A percentile compares a stretch with the other conserved stretches of the same genome.
Evolutionary conservation across 192 early-diverging fungal genomes (phyloP).

Genomic region (Physocladia obscura): DNA sequence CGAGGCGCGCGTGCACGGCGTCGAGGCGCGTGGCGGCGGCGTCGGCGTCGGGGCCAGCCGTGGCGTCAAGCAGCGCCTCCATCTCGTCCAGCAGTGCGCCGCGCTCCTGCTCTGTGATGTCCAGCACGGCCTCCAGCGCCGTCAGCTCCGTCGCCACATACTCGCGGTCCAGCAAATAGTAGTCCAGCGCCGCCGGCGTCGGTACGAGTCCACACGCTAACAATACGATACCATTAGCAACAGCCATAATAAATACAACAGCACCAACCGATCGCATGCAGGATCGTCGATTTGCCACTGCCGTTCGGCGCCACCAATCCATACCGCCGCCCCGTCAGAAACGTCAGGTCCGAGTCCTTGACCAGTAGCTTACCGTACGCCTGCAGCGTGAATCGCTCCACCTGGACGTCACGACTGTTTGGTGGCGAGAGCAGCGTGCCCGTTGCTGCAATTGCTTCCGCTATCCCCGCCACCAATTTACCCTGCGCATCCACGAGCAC

Average conservation of each 20-base stretch:
- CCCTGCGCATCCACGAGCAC: not conserved
- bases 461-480: not conserved
- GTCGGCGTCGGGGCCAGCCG: constrained; percentile 36
- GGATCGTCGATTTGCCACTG: constrained; percentile 84
- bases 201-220: constrained; percentile 88
- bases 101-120: constrained; percentile 77
- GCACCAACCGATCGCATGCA: constrained; percentile 88
- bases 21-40: constrained; percentile 78
- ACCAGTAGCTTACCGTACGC: constrained; percentile 80
- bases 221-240: too few relatives aligned
- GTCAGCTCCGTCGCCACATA: constrained; percentile 91
- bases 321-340: constrained; percentile 97
- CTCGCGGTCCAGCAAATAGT: constrained; percentile 93
- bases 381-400: constrained; percentile 89
- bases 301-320: constrained; percentile 96
- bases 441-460: constrained; percentile 53
- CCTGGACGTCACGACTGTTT: constrained; percentile 79
- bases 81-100: constrained; percentile 39
- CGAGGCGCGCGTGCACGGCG: constrained; percentile 94
- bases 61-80: constrained; percentile 32
- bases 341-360: constrained; percentile 88
- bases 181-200: constrained; percentile 97
- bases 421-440: constrained; percentile 89
- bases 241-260: too few relatives aligned
- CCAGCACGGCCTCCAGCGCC: constrained; percentile 90